Evolutionary conservation across 2,329 filamentous ascomycete genomes (phyloP).

Genomic region (Stachybotrys echinatus): DNA sequence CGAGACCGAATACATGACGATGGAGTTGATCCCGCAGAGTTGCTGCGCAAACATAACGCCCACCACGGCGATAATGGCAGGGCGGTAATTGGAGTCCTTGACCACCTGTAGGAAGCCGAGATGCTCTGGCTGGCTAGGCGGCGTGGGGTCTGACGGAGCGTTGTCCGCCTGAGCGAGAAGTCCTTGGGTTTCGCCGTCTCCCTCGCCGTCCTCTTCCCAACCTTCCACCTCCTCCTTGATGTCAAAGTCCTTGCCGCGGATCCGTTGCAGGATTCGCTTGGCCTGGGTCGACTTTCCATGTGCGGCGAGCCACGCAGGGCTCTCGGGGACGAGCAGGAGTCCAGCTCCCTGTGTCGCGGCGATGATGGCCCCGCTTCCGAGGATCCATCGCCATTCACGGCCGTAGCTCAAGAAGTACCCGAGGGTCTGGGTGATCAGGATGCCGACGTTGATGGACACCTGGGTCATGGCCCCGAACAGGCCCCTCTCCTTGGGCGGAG

Average conservation of each 20-base stretch:
- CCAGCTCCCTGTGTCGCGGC: constrained; percentile 63
- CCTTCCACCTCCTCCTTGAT: constrained; percentile 67
- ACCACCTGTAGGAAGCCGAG: constrained; percentile 62
- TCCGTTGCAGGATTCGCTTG: constrained; percentile 63
- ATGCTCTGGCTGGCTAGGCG: constrained; percentile 24
- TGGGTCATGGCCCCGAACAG: constrained; percentile 85
- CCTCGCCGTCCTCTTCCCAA: constrained; percentile 45
- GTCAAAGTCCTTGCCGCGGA: constrained; percentile 64
- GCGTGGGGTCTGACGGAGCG: constrained; percentile 1
- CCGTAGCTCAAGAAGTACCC: constrained; percentile 84
- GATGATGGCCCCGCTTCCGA: constrained; percentile 67
- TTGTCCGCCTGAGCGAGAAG: constrained; percentile 42
- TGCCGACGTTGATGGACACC: constrained; percentile 88
- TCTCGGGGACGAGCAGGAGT: constrained; percentile 76
- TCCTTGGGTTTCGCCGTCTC: constrained; percentile 61
- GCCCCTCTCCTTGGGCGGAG: constrained; percentile 67
- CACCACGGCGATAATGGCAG: constrained; percentile 75
- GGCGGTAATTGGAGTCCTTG: constrained; percentile 61
- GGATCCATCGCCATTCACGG: constrained; percentile 75
- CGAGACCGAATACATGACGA: constrained; percentile 97
- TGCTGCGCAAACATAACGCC: constrained; percentile 93
- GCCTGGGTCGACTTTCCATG: constrained; percentile 58
- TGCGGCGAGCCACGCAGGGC: constrained; percentile 78
- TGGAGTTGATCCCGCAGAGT: constrained; percentile 89
- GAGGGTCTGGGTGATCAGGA: constrained; percentile 74